These are phyloP conservation scores for Neoboletus brunneissimus DNA, from an alignment of 768 basidiomycete species.

Conservation along the genomic window DNA sequence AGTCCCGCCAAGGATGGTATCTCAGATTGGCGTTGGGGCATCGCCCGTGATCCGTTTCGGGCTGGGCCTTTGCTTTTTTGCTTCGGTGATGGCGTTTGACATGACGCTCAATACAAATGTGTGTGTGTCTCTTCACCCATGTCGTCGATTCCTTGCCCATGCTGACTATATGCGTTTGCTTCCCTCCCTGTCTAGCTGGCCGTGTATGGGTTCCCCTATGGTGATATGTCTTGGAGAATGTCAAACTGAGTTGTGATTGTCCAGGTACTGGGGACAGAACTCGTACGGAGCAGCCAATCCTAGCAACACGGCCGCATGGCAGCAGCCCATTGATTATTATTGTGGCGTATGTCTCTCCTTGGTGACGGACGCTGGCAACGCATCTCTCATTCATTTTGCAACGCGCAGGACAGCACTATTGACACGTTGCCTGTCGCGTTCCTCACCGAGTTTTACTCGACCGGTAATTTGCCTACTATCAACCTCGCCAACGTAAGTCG, in stretches of 20 bases:
- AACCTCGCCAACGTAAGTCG: slow-evolving; percentile 55
- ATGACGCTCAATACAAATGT: slow-evolving; percentile 27
- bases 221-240: neutral
- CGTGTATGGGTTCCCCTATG: slow-evolving; percentile 16
- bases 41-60: slow-evolving; percentile 13
- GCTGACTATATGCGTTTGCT: neutral
- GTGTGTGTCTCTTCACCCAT: slow-evolving; percentile 5
- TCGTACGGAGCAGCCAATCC: slow-evolving; percentile 32
- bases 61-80: slow-evolving; percentile 7
- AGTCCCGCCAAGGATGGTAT: slow-evolving; percentile 4
- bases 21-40: slow-evolving; percentile 1
- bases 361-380: neutral
- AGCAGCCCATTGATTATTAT: slow-evolving; percentile 34
- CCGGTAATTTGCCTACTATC: slow-evolving; percentile 55
- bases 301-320: slow-evolving; percentile 23
- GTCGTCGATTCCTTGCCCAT: neutral
- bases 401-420: slow-evolving; percentile 49
- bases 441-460: slow-evolving; percentile 55
- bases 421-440: slow-evolving; percentile 63
- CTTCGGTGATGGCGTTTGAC: slow-evolving; percentile 24
- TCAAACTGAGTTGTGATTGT: neutral
- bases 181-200: slow-evolving; percentile 18
- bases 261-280: slow-evolving; percentile 38
- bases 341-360: slow-evolving; percentile 21
- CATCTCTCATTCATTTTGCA: neutral